phyloP scores from a whole-genome alignment of 176 grass and related monocot genomes.

The Sorghum bicolor region Sorghum_bicolor_NCBIv3 NC_012872.2:16978001-16978500 shows the following conservation, averaged over 20 bases:
- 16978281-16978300: neutral
- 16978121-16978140: neutral
- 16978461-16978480: constrained; percentile 93
- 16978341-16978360: neutral
- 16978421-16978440: constrained; percentile 76
- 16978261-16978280: neutral
- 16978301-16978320: neutral
- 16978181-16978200: constrained; percentile 3
- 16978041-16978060: neutral
- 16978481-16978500: constrained; percentile 95
- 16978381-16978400: constrained; percentile 66
- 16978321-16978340: neutral
- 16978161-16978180: neutral
- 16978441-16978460: constrained; percentile 83
- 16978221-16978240: neutral
- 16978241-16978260: neutral
- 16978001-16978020: neutral
- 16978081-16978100: neutral
- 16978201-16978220: neutral
- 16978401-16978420: constrained; percentile 77
- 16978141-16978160: neutral
- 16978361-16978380: constrained; percentile 9
- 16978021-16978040: neutral
- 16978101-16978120: neutral
- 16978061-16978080: too few species aligned